Evolutionary conservation across 2,329 filamentous ascomycete genomes (phyloP).

Genomic region (Stachybotrys elegans): DNA sequence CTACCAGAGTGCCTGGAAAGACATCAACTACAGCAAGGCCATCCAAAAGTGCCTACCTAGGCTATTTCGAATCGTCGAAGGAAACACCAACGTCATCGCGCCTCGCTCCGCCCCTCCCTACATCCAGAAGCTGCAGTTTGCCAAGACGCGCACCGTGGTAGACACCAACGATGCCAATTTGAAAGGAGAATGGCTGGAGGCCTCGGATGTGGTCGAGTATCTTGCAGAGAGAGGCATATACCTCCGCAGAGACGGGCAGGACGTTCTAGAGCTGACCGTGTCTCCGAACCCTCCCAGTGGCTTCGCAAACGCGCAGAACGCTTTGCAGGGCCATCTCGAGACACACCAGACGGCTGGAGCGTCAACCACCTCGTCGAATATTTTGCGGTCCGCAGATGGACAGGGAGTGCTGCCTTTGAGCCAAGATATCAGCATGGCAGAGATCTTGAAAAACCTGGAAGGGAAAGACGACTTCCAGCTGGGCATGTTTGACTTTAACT

Average conservation of each 20-base stretch:
- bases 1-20: not conserved
- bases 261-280: not conserved
- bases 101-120: not conserved
- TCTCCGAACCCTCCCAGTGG: not conserved
- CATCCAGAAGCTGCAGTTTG: not conserved
- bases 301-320: too few species aligned
- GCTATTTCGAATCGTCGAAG: not conserved
- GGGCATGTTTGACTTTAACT: not conserved
- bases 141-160: not conserved
- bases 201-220: not conserved
- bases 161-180: not conserved
- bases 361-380: not conserved
- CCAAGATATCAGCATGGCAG: not conserved
- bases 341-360: too few species aligned
- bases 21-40: not conserved
- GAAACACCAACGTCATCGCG: not conserved
- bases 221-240: not conserved
- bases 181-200: not conserved
- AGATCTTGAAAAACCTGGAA: not conserved
- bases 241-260: not conserved
- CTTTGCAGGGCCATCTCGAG: too few species aligned
- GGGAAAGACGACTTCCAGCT: not conserved
- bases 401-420: not conserved
- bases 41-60: not conserved
- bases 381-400: not conserved